phyloP scores from a whole-genome alignment of 2,329 filamentous ascomycete species.

The Beauveria bassiana region DNA sequence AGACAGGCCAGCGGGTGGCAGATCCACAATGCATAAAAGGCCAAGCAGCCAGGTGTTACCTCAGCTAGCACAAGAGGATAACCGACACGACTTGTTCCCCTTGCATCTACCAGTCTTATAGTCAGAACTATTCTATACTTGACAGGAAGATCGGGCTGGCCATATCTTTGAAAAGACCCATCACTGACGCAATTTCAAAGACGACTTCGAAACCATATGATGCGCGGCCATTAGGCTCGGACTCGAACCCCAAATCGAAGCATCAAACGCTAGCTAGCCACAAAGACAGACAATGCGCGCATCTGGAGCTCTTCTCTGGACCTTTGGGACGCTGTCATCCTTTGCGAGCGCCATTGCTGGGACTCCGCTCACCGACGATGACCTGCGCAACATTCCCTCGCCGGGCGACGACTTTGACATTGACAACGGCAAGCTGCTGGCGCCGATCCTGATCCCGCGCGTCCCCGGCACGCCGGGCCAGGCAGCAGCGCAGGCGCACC shows the following conservation, averaged over 20 bases:
- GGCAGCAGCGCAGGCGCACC: constrained; percentile 65
- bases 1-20: background rate
- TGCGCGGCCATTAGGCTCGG: background rate
- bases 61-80: background rate
- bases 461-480: constrained; percentile 82
- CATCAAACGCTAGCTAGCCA: background rate
- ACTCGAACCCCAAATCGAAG: background rate
- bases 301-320: constrained; percentile 2
- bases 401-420: constrained; percentile 73
- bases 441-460: constrained; percentile 80
- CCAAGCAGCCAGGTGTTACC: constrained; percentile 6
- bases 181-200: background rate
- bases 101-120: background rate
- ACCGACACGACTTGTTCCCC: background rate
- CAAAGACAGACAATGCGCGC: background rate
- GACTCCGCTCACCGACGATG: constrained; percentile 61
- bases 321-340: constrained; percentile 7
- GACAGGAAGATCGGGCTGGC: background rate
- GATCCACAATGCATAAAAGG: background rate
- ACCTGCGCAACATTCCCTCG: constrained; percentile 63
- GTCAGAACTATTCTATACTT: background rate
- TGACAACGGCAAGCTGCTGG: constrained; percentile 63
- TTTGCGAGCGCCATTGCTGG: constrained; percentile 29
- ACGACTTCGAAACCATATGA: background rate
- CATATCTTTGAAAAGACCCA: background rate